These are phyloP conservation scores for Aspergillus amoenus DNA, from an alignment of 2,329 filamentous ascomycete genomes.

Conservation along the genomic window DNA sequence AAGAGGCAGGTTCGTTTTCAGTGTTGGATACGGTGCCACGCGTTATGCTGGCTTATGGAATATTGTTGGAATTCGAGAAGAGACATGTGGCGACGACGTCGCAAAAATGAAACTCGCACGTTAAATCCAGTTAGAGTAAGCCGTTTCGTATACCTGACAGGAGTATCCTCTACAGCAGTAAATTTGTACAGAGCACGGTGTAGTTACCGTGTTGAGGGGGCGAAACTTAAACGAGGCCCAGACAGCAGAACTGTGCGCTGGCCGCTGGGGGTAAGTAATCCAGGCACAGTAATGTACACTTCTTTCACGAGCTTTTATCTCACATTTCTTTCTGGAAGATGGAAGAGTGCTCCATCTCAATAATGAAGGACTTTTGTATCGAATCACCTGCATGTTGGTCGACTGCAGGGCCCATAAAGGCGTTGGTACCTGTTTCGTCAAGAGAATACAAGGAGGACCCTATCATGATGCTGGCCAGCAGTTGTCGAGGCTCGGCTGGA, in stretches of 20 bases:
- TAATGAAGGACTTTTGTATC: neutral
- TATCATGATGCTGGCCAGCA: neutral
- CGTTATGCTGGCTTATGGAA: neutral
- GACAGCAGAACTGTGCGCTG: neutral
- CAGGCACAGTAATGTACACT: no score
- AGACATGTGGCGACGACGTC: neutral
- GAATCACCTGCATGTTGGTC: neutral
- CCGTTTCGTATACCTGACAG: neutral
- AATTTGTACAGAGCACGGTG: neutral
- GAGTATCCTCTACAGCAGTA: neutral
- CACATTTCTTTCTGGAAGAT: neutral
- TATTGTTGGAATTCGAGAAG: neutral
- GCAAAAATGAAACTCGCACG: neutral
- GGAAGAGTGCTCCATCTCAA: neutral
- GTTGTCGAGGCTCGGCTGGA: neutral
- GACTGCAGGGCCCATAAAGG: conserved; percentile 6
- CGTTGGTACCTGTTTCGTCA: neutral
- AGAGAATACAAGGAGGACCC: neutral
- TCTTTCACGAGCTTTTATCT: neutral
- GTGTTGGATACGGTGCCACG: neutral
- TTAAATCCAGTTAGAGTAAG: neutral
- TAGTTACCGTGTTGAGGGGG: neutral
- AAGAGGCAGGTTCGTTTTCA: neutral
- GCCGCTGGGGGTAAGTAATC: neutral
- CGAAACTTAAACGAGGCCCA: neutral